Evolutionary conservation across 208 protist genomes (phyloP), one percentile per base, ranked within the genome.

Genomic region (Trypanosoma melophagium): DNA sequence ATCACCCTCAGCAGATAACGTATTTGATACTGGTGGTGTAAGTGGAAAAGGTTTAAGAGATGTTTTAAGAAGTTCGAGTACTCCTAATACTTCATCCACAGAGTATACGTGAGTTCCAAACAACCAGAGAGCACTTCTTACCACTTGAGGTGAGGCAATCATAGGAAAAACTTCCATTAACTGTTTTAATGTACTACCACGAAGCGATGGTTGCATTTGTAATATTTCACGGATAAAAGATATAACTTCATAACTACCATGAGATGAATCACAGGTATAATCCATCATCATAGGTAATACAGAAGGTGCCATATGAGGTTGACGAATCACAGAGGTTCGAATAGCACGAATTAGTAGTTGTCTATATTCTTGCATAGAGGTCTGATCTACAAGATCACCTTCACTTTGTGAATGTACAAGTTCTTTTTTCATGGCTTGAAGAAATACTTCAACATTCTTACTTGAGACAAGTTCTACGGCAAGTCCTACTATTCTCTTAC

Each of bases 361-460:
- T 55, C 76, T 81, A 69, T 99, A 98, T 67, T 98, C 92, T 41
- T 75, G 56, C 50, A 57, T 60, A 3, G 65, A 63, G 12, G 59
- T 50, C 17, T 70, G n/a, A 38, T 80, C 69, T 19, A 52, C 53
- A 54, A 77, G 28, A 55, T 76, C 83, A 66, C 47, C 71, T 59
- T 87, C 84, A 63, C 51, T 57, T 75, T 50, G 75, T 24, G 75
- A 74, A 16, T 78, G 74, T 28, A 78, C 16, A 19, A 99, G 81
- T 76, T 99, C 97, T 75, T 98, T 99, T 76, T 97, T 97, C 70
- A 99, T 90, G 3, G 93, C 75, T 40, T 84, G 70, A 41, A 99
- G 74, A 47, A 99, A 96, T 17, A 94, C 77, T 17, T 96, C 92
- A 59, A 98, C 89, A 71, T 98, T 99, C 64, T 91, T 89, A 56